Conservation (phyloP, 164 flowering plant species). For the Liquidambar formosana region DNA sequence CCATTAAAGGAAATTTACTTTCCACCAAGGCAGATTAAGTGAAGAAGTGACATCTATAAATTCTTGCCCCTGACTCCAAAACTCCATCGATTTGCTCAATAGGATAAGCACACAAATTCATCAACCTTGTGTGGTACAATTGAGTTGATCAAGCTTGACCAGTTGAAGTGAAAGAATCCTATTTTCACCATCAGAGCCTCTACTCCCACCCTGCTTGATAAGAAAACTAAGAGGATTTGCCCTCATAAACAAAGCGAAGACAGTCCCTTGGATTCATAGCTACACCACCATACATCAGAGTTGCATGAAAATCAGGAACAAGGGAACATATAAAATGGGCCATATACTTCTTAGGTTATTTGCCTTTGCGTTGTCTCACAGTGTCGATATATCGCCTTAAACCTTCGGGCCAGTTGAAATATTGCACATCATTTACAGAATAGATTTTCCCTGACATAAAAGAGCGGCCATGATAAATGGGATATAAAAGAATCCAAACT, state of each 20-base stretch:
- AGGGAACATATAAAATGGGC: slow-evolving; percentile 94
- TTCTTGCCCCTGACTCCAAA: too few species aligned
- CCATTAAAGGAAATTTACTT: too few species aligned
- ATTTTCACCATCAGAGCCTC: slow-evolving; percentile 83
- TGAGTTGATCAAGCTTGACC: slow-evolving; percentile 75
- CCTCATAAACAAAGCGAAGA: slow-evolving; percentile 88
- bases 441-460: slow-evolving; percentile 84
- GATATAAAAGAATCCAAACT: not conserved
- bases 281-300: slow-evolving; percentile 86
- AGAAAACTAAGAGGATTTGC: slow-evolving; percentile 95
- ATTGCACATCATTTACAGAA: slow-evolving; percentile 97
- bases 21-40: too few species aligned
- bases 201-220: slow-evolving; percentile 91
- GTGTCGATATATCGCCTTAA: slow-evolving; percentile 84
- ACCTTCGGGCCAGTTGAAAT: slow-evolving; percentile 98
- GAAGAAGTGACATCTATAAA: too few species aligned
- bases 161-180: slow-evolving; percentile 87
- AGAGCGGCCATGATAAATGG: not conserved
- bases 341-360: slow-evolving; percentile 85
- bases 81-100: too few species aligned
- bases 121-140: too few species aligned
- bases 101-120: too few species aligned
- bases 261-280: slow-evolving; percentile 97
- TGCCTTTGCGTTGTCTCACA: slow-evolving; percentile 93
- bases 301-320: slow-evolving; percentile 94